These are phyloP conservation scores for Monosporascus sp. DNA, from an alignment of 2,329 filamentous ascomycete genomes.

Conservation along the genomic window DNA sequence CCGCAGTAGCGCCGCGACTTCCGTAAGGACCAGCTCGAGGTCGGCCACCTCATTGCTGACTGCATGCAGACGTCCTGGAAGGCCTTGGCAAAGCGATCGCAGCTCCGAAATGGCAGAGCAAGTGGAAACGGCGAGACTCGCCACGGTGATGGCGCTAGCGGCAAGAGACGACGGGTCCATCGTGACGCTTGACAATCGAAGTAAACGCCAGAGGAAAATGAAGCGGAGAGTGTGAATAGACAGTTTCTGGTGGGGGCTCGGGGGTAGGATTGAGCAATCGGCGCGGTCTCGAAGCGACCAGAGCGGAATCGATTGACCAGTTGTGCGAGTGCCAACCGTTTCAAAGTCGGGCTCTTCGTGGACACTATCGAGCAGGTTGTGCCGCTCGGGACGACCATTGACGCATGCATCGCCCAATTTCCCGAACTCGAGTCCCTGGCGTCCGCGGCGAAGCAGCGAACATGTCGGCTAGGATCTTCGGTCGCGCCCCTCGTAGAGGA, in stretches of 20 bases:
- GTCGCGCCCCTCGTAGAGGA: background rate
- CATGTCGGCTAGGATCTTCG: too few relatives aligned
- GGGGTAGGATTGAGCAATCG: too few relatives aligned
- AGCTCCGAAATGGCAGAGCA: slow-evolving; percentile 18
- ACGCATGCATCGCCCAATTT: background rate
- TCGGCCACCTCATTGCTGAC: slow-evolving; percentile 26
- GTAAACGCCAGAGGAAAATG: background rate
- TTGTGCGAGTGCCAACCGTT: too few relatives aligned
- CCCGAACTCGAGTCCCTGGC: background rate
- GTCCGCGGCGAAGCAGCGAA: too few relatives aligned
- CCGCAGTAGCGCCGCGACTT: slow-evolving; percentile 18
- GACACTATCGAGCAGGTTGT: slow-evolving; percentile 6
- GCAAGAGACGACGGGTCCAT: slow-evolving; percentile 16
- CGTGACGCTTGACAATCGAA: background rate
- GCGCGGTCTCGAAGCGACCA: too few relatives aligned
- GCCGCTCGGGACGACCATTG: background rate
- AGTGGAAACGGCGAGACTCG: slow-evolving; percentile 17
- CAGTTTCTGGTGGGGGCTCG: too few relatives aligned
- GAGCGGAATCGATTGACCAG: too few relatives aligned
- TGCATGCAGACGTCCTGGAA: slow-evolving; percentile 24
- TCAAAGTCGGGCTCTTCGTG: slow-evolving; percentile 1
- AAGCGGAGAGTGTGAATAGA: background rate
- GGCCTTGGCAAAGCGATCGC: slow-evolving; percentile 16
- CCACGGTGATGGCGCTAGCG: slow-evolving; percentile 19
- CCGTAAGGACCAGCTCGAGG: slow-evolving; percentile 22